phyloP scores from a whole-genome alignment of 371 early-diverging fungal species.

The Capniomyces stellatus region DNA sequence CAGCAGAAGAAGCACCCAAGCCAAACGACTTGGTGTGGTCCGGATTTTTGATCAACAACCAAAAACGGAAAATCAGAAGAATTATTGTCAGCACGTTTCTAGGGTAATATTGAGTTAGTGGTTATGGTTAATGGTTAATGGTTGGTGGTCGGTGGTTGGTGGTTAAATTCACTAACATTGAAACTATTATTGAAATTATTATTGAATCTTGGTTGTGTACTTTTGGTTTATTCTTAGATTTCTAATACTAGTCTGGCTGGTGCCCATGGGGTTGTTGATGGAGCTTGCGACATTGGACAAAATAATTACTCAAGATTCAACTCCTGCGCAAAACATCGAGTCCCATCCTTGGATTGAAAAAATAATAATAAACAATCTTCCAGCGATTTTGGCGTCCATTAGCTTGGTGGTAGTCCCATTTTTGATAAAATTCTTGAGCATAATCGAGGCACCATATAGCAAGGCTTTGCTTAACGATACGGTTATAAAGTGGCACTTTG shows the following conservation, averaged over 20 bases:
- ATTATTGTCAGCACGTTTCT: background rate
- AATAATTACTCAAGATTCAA: background rate
- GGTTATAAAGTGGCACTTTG: slow-evolving; percentile 47
- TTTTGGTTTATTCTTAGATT: too few relatives aligned
- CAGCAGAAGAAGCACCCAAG: slow-evolving; percentile 57
- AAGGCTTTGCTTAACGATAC: slow-evolving; percentile 26
- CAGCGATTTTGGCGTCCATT: slow-evolving; percentile 1
- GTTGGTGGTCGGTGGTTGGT: too few relatives aligned
- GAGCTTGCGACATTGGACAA: slow-evolving; percentile 3
- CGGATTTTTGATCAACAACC: slow-evolving; percentile 30
- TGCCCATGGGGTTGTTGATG: slow-evolving; percentile 2
- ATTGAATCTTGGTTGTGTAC: too few relatives aligned
- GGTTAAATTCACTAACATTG: too few relatives aligned
- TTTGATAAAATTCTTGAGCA: background rate
- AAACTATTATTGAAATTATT: too few relatives aligned
- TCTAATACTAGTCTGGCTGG: slow-evolving; percentile 4
- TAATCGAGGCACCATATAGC: background rate
- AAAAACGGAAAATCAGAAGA: background rate
- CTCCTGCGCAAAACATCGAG: background rate
- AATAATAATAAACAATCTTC: slow-evolving; percentile 1
- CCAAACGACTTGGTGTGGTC: slow-evolving; percentile 72
- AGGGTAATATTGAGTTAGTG: too few relatives aligned
- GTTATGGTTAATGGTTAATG: too few relatives aligned
- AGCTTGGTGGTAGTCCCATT: background rate
- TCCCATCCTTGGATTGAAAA: background rate